A percentile compares a stretch with the other conserved stretches of the same genome.
These are phyloP conservation scores for Nicotiana paniculata DNA, from an alignment of 257 asterid genomes.

Conservation along the genomic window DNA sequence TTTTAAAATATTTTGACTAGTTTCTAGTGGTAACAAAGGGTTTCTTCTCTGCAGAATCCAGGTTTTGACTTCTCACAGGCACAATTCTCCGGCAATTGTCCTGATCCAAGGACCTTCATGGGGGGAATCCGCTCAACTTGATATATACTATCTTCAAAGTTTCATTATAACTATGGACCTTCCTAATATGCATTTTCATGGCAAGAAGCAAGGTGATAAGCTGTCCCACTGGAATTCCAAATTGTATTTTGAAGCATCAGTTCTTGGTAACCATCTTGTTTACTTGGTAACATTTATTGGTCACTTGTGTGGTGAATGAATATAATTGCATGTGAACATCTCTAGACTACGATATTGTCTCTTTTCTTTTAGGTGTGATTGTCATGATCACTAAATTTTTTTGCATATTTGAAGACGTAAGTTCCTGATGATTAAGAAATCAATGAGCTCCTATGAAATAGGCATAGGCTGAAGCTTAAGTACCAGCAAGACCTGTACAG, in stretches of 20 bases:
- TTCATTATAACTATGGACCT: background rate
- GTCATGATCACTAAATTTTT: background rate
- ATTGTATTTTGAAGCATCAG: background rate
- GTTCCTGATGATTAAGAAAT: background rate
- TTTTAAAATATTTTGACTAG: background rate
- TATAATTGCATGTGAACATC: background rate
- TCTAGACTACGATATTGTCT: background rate
- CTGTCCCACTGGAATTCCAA: background rate
- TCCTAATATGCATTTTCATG: background rate
- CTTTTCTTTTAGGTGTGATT: background rate
- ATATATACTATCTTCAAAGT: background rate
- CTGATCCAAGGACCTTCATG: slow-evolving; percentile 82
- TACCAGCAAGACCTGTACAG: too few relatives aligned
- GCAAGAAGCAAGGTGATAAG: background rate
- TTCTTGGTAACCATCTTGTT: background rate
- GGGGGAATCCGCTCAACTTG: slow-evolving; percentile 57
- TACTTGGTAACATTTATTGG: background rate
- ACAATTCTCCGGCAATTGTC: slow-evolving; percentile 71
- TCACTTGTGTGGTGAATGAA: background rate
- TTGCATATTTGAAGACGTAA: background rate
- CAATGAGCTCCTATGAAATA: background rate
- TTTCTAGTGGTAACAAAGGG: background rate
- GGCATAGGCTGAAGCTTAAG: too few relatives aligned
- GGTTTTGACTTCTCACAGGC: slow-evolving; percentile 92
- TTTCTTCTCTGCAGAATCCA: slow-evolving; percentile 51